Evolutionary conservation across 1,284 basidiomycete species (phyloP), one percentile per base, ranked within the genome.

Genomic region (Schizopora paradoxa): DNA sequence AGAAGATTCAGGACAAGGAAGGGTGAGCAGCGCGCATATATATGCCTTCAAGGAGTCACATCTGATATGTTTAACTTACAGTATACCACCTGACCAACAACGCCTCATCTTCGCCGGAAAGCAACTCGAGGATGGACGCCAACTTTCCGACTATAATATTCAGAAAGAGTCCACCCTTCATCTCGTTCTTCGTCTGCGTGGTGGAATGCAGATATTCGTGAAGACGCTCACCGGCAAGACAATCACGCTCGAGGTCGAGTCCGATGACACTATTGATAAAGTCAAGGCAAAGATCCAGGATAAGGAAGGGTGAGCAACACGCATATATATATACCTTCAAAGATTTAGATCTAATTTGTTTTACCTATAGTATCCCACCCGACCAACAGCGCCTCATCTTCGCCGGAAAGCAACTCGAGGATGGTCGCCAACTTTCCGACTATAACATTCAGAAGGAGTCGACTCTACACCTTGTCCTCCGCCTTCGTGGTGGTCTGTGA

Each of bases 401-500:
- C 46, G 71, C 70, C 37, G 70, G 70, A 47, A 72, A 72, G 63
- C 69, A 72, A 62, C 61, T 68, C 46, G 62, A 64, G 51, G 62
- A 64, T 41, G 62, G 62, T 43, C 61, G 61, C 45, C 63, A 61
- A 23, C 58, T 63, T 27, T 59, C 60, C 29, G 62, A 63, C 48
- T 63, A 62, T 71, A 76, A 67, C 58, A 74, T 49, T 35, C 47
- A 49, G 43, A 41, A 51, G 34, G 47, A 46, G 56, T 72, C 69
- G 41, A 77, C 76, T 54, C 69, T 77, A 51, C 75, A 77, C 66
- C 66, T 76, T 42, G 75, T 77, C 51, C 68, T 78, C 59, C 70
- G 74, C 56, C 68, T 77, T 54, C 70, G 75, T 59, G 75, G 74
- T 63, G 74, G 91, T 18, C 88, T 89, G 86, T 85, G 79, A 94